Evolutionary conservation across 208 protist species (phyloP).

Genomic region (Strigomonas culicis): DNA sequence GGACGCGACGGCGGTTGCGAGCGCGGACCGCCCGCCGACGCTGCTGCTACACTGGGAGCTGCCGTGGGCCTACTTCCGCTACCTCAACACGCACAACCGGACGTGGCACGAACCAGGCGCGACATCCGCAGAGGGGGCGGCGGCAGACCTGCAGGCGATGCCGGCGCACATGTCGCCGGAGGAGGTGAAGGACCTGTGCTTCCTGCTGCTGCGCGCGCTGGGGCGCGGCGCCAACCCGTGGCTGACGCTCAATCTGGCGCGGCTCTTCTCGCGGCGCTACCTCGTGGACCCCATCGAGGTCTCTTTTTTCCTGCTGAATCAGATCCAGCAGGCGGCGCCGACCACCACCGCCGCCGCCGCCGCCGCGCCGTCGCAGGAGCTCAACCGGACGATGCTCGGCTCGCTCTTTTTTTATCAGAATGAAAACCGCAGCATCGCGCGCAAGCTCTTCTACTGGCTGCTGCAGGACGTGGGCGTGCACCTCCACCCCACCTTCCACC

Average conservation of each 20-base stretch:
- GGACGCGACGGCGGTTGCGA: not conserved
- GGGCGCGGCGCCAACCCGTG: constrained; percentile 77
- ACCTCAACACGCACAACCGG: constrained; percentile 68
- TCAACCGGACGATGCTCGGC: too few relatives aligned
- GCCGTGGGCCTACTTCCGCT: constrained; percentile 73
- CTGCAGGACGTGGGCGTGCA: constrained; percentile 79
- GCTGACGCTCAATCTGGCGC: constrained; percentile 75
- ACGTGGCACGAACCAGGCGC: too few relatives aligned
- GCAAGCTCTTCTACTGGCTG: constrained; percentile 78
- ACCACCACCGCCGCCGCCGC: constrained; percentile 61
- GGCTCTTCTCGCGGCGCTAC: constrained; percentile 44
- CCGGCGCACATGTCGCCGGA: constrained; percentile 26
- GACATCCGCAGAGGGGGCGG: too few relatives aligned
- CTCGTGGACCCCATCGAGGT: constrained; percentile 82
- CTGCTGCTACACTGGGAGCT: constrained; percentile 85
- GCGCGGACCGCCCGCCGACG: constrained; percentile 14
- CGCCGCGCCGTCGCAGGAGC: too few relatives aligned
- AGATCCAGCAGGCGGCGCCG: constrained; percentile 71
- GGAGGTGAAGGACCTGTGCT: constrained; percentile 57
- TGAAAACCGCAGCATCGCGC: constrained; percentile 55
- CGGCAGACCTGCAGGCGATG: too few relatives aligned
- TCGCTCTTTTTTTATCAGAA: too few relatives aligned
- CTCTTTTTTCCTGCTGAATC: constrained; percentile 76
- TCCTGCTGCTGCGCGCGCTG: constrained; percentile 61
- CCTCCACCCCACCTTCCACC: constrained; percentile 62